Evolutionary conservation across 1,139 yeast genomes (phyloP).

Genomic region (Geotrichum australiense): DNA sequence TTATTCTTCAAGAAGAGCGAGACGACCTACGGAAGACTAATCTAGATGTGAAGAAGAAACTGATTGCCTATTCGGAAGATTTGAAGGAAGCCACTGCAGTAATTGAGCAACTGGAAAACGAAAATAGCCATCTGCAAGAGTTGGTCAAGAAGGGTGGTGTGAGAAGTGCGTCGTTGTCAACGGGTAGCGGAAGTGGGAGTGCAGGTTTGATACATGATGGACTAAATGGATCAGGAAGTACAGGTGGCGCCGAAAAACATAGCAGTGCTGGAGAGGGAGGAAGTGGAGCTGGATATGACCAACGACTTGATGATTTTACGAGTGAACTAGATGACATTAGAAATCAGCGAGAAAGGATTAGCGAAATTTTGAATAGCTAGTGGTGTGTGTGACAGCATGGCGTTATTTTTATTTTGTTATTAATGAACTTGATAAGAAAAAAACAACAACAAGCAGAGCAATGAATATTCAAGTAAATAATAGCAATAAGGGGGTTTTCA

Average conservation of each 20-base stretch:
- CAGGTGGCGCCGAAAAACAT: neutral
- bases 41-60: slow-evolving; percentile 33
- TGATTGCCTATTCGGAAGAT: slow-evolving; percentile 29
- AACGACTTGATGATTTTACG: slow-evolving; percentile 24
- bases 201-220: slow-evolving; percentile 6
- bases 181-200: neutral
- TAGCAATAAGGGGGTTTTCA: too few relatives aligned
- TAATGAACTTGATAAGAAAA: too few relatives aligned
- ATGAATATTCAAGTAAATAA: too few relatives aligned
- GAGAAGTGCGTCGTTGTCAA: neutral
- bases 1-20: slow-evolving; percentile 73
- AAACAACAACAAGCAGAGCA: too few relatives aligned
- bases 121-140: slow-evolving; percentile 18
- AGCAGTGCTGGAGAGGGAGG: slow-evolving; percentile 20
- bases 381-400: too few relatives aligned
- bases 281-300: slow-evolving; percentile 24
- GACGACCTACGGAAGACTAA: slow-evolving; percentile 59
- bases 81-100: slow-evolving; percentile 25
- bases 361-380: slow-evolving; percentile 18
- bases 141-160: slow-evolving; percentile 13
- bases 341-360: slow-evolving; percentile 22
- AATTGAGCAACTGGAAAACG: slow-evolving; percentile 21
- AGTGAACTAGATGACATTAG: slow-evolving; percentile 25
- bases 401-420: slow-evolving; percentile 8
- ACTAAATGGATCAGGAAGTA: slow-evolving; percentile 3